Base-by-base conservation (phyloP, 164 flowering plant species). In the Cinnamomum micranthum region DNA sequence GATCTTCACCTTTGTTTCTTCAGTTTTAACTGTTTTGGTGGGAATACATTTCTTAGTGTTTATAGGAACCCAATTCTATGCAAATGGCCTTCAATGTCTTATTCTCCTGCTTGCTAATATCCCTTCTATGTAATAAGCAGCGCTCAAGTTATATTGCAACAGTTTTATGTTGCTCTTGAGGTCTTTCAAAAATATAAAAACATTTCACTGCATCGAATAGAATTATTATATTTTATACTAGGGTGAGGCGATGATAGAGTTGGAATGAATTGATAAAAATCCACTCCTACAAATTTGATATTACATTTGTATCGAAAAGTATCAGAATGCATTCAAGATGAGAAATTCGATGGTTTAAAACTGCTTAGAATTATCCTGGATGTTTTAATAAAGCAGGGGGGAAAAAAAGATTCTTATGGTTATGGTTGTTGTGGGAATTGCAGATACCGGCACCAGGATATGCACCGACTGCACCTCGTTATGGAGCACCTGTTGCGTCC, bases 401-500 rank as follows among this genome's bases (percentile, higher is more conserved):
- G 24, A n/a, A 11, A 24, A 31, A 25, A 24, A 23, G 10, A 25
- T 23, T 2, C 28, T 64, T 55, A 55, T 14, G 60, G 6, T 19
- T 55, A 41, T 1, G 9, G 47, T 41, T 31, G 17, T 68, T 68
- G 70, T 68, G 14, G 58, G 31, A 68, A 68, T 25, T 68, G 52
- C 51, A n/a, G 66, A 15, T n/a, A n/a, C 10, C 6, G 27, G 14
- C 24, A 47, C 9, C 58, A 22, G 33, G 62, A 20, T 78, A 81
- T 67, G 80, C 91, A 90, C 94, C 88, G 81, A 77, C 82, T 77
- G 75, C 65, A 19, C 62, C 87, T 14, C 69, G 50, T 31, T 88
- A 81, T 71, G 65, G 17, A 59, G 63, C 85, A 72, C 69, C 89
- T 25, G 33, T 76, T 41, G 67, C 71, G 50, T 76, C 84, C 19